Base-by-base conservation (phyloP, 1,139 yeast species). In the Nakaseomyces kungkrabaensis region DNA sequence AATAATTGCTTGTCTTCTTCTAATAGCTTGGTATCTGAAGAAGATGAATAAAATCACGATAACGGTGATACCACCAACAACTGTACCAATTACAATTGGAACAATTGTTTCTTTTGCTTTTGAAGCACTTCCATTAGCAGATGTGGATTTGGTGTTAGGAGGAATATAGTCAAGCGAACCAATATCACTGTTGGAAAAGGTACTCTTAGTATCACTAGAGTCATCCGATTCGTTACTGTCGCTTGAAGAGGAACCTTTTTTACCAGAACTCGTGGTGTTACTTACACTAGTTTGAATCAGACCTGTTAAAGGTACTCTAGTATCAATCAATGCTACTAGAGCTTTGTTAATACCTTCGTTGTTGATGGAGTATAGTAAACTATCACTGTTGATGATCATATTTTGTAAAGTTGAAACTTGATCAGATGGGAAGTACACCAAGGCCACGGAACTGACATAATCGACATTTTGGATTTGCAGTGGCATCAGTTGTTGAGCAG, bases 361-460 rank as follows among this genome's bases (percentile, higher is more conserved):
- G 57, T 78, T 77, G n/a, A 11, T 11, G 46, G 71, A 58, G 66
- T 79, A 84, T 42, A 85, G 59, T 32, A 56, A 52, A 5, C 89
- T 82, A 11, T 67, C 59, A 0, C 70, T 48, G 52, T 77, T 68
- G 47, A 69, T 66, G 41, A 85, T 66, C 45, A 72, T 66, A 37
- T 64, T 63, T 51, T 76, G 75, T 57, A 85, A 72, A 0, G 70
- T 63, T 11, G 62, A 60, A 17, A 81, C 71, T 13, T 75, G 68
- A 11, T 66, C 65, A n/a, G 69, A 63, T 45, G 87, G 87, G 73
- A 82, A 83, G 61, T 81, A 83, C 49, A 83, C 85, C 63, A 82
- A 86, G 17, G 92, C 92, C 53, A 85, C 85, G 0, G 90, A 81
- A 50, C 83, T 82, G 44, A 84, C 75, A 63, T 84, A 84, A 50